Percentiles rank a stretch among this genome's conserved stretches.
Evolutionary conservation across 176 grass and related monocot species (phyloP).

Genomic region (Olyra latifolia): DNA sequence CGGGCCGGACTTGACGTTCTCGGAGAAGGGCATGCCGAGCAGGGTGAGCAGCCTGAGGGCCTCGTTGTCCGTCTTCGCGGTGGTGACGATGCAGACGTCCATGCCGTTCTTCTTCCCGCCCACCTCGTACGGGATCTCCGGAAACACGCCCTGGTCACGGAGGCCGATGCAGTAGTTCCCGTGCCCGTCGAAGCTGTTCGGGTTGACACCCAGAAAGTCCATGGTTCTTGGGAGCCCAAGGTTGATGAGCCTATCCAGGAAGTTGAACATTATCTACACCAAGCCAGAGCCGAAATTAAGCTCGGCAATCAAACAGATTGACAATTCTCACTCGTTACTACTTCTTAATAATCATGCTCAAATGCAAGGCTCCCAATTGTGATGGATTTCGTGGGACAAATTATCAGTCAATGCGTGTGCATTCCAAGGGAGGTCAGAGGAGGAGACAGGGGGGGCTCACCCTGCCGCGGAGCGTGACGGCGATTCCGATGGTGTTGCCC

Average conservation of each 20-base stretch:
- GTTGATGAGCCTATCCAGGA: slow-evolving; percentile 96
- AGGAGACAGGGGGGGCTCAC: slow-evolving; percentile 30
- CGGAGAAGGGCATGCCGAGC: slow-evolving; percentile 84
- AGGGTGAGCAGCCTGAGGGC: slow-evolving; percentile 57
- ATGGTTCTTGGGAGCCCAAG: slow-evolving; percentile 78
- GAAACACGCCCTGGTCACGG: slow-evolving; percentile 81
- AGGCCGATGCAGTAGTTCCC: slow-evolving; percentile 80
- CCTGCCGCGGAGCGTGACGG: slow-evolving; percentile 77
- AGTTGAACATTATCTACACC: slow-evolving; percentile 79
- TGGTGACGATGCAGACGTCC: slow-evolving; percentile 85
- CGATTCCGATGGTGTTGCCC: slow-evolving; percentile 77
- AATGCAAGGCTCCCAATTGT: not conserved
- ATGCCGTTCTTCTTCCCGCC: slow-evolving; percentile 83
- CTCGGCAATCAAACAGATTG: not conserved
- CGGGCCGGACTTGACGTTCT: slow-evolving; percentile 39
- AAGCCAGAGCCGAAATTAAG: slow-evolving; percentile 18
- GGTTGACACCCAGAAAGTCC: slow-evolving; percentile 86
- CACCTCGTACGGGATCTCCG: slow-evolving; percentile 80
- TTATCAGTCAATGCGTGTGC: not conserved
- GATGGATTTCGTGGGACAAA: not conserved
- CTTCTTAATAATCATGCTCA: not conserved
- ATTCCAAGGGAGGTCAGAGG: not conserved
- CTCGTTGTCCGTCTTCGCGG: slow-evolving; percentile 70
- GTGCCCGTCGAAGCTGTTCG: slow-evolving; percentile 78
- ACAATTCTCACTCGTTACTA: not conserved